Conservation (phyloP, 2,329 filamentous ascomycete species). For the Alternaria consortialis region DNA sequence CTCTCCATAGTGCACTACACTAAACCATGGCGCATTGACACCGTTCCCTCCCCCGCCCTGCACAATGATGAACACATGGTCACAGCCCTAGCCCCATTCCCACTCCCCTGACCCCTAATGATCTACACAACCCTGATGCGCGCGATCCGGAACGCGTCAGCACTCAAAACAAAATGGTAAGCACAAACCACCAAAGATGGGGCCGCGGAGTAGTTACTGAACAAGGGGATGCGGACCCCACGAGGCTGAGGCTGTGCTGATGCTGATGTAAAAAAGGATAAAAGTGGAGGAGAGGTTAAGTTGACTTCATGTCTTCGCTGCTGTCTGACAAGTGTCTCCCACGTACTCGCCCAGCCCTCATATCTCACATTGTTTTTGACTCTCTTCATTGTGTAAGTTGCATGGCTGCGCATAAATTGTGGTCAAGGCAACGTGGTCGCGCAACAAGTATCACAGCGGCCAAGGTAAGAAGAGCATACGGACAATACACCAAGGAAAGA, state of each 20-base stretch:
- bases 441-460: neutral
- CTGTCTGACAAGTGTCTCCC: neutral
- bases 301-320: neutral
- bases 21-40: neutral
- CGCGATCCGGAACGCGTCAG: neutral
- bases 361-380: neutral
- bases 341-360: neutral
- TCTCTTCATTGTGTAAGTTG: neutral
- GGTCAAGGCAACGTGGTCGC: neutral
- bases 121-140: neutral
- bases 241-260: neutral
- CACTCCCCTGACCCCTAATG: neutral
- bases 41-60: neutral
- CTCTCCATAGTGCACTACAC: neutral
- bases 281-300: neutral
- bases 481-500: neutral
- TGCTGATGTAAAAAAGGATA: neutral
- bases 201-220: neutral
- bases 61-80: neutral
- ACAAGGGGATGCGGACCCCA: neutral
- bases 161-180: neutral
- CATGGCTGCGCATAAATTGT: neutral
- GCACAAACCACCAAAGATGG: neutral
- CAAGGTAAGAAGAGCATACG: neutral
- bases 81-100: neutral